Evolutionary conservation across 257 asterid genomes (phyloP).

Genomic region (Solanum stenotomum): DNA sequence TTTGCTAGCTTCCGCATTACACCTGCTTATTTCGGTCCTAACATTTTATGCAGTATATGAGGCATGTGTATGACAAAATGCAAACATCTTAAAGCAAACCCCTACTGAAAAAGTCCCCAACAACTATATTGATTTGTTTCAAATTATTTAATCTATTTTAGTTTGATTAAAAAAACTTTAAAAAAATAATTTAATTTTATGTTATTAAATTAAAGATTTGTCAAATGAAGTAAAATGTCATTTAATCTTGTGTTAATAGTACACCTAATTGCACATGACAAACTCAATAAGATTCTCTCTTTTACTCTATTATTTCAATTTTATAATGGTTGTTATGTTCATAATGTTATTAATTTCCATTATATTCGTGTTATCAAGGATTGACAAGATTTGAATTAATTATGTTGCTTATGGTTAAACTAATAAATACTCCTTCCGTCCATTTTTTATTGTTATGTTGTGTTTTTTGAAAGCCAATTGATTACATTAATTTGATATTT

Average conservation of each 20-base stretch:
- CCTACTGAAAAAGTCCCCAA: background rate
- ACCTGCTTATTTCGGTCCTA: no score
- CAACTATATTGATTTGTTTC: background rate
- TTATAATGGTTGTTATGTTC: background rate
- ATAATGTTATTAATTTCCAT: background rate
- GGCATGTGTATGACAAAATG: conserved; percentile 8
- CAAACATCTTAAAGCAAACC: background rate
- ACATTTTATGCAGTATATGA: background rate
- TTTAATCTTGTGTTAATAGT: background rate
- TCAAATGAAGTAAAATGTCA: background rate
- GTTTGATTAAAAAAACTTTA: no score
- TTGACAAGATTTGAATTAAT: background rate
- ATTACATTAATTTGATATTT: no score
- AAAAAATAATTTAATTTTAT: no score
- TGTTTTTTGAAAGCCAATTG: fast-evolving
- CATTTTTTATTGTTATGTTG: background rate
- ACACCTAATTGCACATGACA: background rate
- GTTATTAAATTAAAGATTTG: background rate
- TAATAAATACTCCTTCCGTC: no score
- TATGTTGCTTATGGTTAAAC: background rate
- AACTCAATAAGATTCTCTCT: background rate
- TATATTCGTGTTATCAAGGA: background rate
- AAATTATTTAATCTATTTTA: no score
- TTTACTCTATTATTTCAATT: background rate
- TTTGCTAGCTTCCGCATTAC: no score